These are phyloP conservation scores for Takashimella koratensis DNA, from an alignment of 1,284 basidiomycete genomes.

Conservation along the genomic window DNA sequence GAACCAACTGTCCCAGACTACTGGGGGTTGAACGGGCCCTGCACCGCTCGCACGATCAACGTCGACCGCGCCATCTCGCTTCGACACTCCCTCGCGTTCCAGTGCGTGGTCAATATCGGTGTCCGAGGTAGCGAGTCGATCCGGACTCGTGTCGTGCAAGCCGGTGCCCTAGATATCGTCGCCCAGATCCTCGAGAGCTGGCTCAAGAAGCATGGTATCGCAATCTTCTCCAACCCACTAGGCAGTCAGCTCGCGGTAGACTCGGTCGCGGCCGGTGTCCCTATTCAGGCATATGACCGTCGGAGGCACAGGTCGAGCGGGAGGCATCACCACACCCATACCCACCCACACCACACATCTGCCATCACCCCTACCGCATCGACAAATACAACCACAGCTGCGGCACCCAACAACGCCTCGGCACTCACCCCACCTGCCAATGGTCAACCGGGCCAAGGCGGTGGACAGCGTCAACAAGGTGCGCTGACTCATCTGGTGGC, in stretches of 20 bases:
- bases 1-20: constrained; percentile 42
- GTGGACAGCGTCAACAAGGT: neutral
- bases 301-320: constrained; percentile 7
- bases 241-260: constrained; percentile 60
- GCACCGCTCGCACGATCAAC: constrained; percentile 51
- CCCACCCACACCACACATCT: neutral
- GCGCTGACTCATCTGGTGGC: neutral
- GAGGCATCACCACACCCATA: constrained; percentile 3
- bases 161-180: constrained; percentile 90
- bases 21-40: constrained; percentile 48
- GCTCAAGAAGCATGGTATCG: constrained; percentile 69
- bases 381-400: neutral
- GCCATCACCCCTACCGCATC: neutral
- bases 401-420: neutral
- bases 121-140: constrained; percentile 93
- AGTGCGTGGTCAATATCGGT: constrained; percentile 96
- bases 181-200: constrained; percentile 92
- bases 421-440: no score
- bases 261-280: constrained; percentile 52
- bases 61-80: constrained; percentile 78
- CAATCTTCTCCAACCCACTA: constrained; percentile 43
- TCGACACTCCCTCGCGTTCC: constrained; percentile 87
- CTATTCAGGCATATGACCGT: constrained; percentile 46
- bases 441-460: no score
- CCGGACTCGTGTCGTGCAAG: constrained; percentile 88